phyloP scores from a whole-genome alignment of 345 rosid genomes.

The Sonneratia alba region DNA sequence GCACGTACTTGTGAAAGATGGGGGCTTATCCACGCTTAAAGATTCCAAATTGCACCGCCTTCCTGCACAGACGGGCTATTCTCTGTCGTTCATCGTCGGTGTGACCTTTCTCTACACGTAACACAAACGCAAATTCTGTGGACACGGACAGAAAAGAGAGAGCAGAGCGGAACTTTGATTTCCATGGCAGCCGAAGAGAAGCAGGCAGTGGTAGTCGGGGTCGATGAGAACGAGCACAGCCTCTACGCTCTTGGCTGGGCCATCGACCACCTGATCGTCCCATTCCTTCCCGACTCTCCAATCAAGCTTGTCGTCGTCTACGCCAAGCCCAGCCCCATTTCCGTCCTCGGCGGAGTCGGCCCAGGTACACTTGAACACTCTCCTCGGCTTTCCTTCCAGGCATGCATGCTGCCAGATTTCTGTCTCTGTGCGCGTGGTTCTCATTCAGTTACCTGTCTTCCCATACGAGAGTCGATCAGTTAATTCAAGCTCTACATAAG shows the following conservation, averaged over 20 bases:
- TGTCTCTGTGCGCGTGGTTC: background rate
- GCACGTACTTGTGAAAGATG: no score
- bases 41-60: no score
- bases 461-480: background rate
- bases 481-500: background rate
- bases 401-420: background rate
- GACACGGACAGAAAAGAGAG: background rate
- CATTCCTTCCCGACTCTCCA: slow-evolving; percentile 20
- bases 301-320: slow-evolving; percentile 38
- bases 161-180: background rate
- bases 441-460: no score
- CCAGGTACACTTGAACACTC: slow-evolving; percentile 17
- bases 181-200: slow-evolving; percentile 10
- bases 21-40: no score
- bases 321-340: slow-evolving; percentile 31
- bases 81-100: no score
- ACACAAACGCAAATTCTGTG: no score
- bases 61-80: no score
- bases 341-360: slow-evolving; percentile 25
- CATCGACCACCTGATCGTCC: slow-evolving; percentile 38
- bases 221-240: slow-evolving; percentile 43
- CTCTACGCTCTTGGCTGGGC: slow-evolving; percentile 44
- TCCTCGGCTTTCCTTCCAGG: no score
- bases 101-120: no score
- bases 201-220: slow-evolving; percentile 32